phyloP scores from a whole-genome alignment of 2,329 filamentous ascomycete genomes.

The Aspergillus sp. region DNA sequence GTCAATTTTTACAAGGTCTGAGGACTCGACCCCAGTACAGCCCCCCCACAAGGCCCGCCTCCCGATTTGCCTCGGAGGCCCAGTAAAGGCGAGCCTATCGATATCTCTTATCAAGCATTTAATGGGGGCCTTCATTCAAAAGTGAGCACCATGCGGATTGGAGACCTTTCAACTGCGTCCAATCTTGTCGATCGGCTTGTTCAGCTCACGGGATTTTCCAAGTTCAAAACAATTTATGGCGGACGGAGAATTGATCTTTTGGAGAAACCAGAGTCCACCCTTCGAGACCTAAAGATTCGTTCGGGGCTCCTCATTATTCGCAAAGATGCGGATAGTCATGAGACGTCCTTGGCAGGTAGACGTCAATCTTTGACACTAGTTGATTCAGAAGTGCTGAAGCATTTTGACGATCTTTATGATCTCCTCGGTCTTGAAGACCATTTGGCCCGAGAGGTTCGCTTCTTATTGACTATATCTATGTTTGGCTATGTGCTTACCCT shows the following conservation, averaged over 20 bases:
- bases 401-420: constrained; percentile 79
- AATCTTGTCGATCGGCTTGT: constrained; percentile 65
- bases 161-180: constrained; percentile 64
- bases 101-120: constrained; percentile 71
- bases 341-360: constrained; percentile 24
- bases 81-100: constrained; percentile 59
- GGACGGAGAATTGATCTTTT: constrained; percentile 62
- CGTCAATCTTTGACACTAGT: constrained; percentile 55
- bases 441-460: constrained; percentile 60
- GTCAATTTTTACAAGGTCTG: constrained; percentile 58
- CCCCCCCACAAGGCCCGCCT: constrained; percentile 55
- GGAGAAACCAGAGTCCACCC: constrained; percentile 54
- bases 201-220: constrained; percentile 68
- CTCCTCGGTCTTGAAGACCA: constrained; percentile 70
- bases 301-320: constrained; percentile 62
- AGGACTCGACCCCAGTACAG: constrained; percentile 53
- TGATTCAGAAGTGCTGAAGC: constrained; percentile 72
- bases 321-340: constrained; percentile 51
- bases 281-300: constrained; percentile 64
- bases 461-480: background rate
- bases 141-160: constrained; percentile 61
- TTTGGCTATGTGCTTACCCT: constrained; percentile 3
- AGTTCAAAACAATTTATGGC: constrained; percentile 67
- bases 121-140: constrained; percentile 57
- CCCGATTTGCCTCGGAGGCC: constrained; percentile 53